Evolutionary conservation across 768 basidiomycete species (phyloP), one percentile per base, ranked within the genome.

Genomic region (Lactarius vividus): DNA sequence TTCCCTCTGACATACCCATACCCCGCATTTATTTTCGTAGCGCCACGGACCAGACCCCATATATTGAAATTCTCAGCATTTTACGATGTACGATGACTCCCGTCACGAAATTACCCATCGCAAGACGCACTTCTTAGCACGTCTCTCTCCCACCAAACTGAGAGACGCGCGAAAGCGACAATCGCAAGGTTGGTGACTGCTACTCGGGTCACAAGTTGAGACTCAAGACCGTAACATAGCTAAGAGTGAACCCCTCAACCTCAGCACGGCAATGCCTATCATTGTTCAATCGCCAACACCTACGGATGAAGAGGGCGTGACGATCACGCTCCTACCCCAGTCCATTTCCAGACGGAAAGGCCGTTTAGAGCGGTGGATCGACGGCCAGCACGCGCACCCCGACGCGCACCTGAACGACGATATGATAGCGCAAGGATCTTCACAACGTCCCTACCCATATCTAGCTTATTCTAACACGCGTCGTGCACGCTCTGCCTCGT

Each of bases 361-460:
- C 67, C 80, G 74, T 59, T 70, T 81, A 46, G 78, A 80, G 42
- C 77, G 73, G n/a, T 83, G 82, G 81, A 75, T 83, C 20, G 73
- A 71, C 3, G 82, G 82, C 26, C 77, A 81, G 60, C 78, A 77
- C 71, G 29, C 72, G 69, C 42, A 66, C 71, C 11, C 58, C 69
- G n/a, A 66, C 71, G 54, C 54, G 67, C 42, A 58, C 69, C 42
- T 59, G 69, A 33, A 69, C 71, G 64, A 64, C 67, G 11, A 65
- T 62, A 44, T 28, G 49, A 52, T 63, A 74, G 39, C 69, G 70
- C 44, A 72, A 73, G 60, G 72, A 70, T 57, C 56, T 46, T 35
- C 67, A 35, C 49, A 74, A 78, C 20, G 69, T 33, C 72, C 76
- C 59, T 74, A 79, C 61, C 78, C 79, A n/a, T 81, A 79, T 70